Conservation (phyloP, 2,329 filamentous ascomycete genomes). For the Penicillium sp. region DNA sequence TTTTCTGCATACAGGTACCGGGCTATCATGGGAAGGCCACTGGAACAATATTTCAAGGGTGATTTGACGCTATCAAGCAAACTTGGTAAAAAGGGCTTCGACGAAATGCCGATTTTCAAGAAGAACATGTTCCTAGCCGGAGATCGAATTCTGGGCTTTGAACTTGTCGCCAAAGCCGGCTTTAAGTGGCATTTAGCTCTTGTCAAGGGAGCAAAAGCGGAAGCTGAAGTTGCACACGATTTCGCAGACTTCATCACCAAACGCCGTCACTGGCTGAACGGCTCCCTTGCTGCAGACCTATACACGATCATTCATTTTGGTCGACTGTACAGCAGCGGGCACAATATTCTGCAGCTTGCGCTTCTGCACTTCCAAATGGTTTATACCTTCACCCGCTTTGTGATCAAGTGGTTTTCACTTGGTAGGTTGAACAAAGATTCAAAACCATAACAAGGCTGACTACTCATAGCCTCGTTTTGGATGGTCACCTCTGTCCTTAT, state of each 20-base stretch:
- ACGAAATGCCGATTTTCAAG: constrained; percentile 99
- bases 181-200: constrained; percentile 98
- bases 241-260: constrained; percentile 94
- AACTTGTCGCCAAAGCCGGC: constrained; percentile 93
- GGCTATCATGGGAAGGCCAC: constrained; percentile 91
- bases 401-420: constrained; percentile 83
- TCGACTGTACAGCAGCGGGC: constrained; percentile 94
- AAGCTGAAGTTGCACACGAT: constrained; percentile 97
- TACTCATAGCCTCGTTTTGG: constrained; percentile 22
- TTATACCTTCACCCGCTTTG: constrained; percentile 83
- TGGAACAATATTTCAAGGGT: constrained; percentile 99
- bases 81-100: constrained; percentile 96
- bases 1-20: constrained; percentile 97
- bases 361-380: constrained; percentile 93
- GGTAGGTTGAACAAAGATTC: constrained; percentile 38
- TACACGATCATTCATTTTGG: constrained; percentile 97
- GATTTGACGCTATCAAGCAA: constrained; percentile 93
- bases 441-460: background rate
- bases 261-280: constrained; percentile 96
- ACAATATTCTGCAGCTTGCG: constrained; percentile 95
- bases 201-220: constrained; percentile 96
- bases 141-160: constrained; percentile 98
- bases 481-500: constrained; percentile 25
- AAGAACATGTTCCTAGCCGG: constrained; percentile 99
- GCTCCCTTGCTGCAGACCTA: constrained; percentile 92